Evolutionary conservation across 306 rosid species (phyloP).

Genomic region (Lathyrus aphaca): DNA sequence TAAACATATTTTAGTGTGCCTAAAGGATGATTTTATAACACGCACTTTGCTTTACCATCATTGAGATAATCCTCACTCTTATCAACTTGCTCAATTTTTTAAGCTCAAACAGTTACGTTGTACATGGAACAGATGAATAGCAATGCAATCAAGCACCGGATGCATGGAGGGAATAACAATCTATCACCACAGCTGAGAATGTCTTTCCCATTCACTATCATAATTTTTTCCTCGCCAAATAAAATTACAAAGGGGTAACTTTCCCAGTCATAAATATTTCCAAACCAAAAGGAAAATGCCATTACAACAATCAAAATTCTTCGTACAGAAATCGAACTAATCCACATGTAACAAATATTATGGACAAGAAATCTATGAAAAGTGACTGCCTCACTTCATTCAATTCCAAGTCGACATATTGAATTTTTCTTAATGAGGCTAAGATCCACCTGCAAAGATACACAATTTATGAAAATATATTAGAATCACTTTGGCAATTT

Average conservation of each 20-base stretch:
- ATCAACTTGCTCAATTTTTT: too few relatives aligned
- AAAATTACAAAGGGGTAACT: background rate
- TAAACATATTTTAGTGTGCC: too few relatives aligned
- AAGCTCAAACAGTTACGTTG: too few relatives aligned
- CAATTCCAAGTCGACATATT: conserved; percentile 79
- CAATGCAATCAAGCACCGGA: background rate
- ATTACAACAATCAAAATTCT: conserved; percentile 19
- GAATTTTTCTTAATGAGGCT: conserved; percentile 84
- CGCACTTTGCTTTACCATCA: too few relatives aligned
- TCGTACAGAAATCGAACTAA: conserved; percentile 32
- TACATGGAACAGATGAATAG: too few relatives aligned
- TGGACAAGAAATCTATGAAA: conserved; percentile 4
- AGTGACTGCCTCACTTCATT: conserved; percentile 24
- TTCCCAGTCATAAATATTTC: background rate
- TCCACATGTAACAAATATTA: conserved; percentile 10
- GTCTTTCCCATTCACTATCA: background rate
- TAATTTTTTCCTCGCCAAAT: background rate
- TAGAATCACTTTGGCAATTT: background rate
- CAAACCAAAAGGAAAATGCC: conserved; percentile 10
- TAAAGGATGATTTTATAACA: too few relatives aligned
- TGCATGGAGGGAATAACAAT: background rate
- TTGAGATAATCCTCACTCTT: too few relatives aligned
- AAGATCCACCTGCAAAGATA: conserved; percentile 74
- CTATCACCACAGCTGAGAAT: background rate
- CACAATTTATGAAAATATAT: conserved; percentile 12